Evolutionary conservation across 2,329 filamentous ascomycete genomes (phyloP), one percentile per base, ranked within the genome.

Genomic region (Diaporthe vaccinii): DNA sequence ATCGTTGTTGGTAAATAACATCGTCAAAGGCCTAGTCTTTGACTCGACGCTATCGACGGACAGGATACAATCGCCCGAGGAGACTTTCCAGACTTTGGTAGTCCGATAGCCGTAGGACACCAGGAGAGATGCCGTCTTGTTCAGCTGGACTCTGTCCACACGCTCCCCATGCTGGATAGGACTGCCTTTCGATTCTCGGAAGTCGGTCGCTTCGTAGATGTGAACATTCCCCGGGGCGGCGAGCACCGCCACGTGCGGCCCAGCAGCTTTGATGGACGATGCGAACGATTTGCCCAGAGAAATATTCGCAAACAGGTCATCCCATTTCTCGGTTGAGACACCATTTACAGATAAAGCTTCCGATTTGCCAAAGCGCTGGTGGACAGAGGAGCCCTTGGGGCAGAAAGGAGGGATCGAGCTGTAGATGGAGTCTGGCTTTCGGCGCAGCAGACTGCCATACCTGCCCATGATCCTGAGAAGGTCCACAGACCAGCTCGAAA

Each of bases 401-500:
- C 61, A 67, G 41, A 67, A 49, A 12, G 61, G 44, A 22, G 61
- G 44, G 28, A 67, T 49, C 4, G 31, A 22, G 25, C 1, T 34
- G 44, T 67, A 67, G 22, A 67, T 67, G 17, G 61, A 49, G 28
- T 67, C 61, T 7, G 61, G 44, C 7, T 51, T 67, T 22, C 61
- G 61, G 6, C n/a, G 44, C 22, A 67, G 9, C 20, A 34, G 28
- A 67, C 61, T 15, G 61, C n/a, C 15, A n/a, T 39, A 67, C 7
- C 61, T 67, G 15, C 61, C 61, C 14, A 51, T 49, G 14, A 67
- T 67, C 28, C 61, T 44, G 9, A 67, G 25, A 17, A 67, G 20
- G 25, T 67, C 61, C 12, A 67, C 61, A 20, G 61, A 67, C 61
- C 61, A 67, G 3, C 61, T 67, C 34, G 61, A 67, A 10, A 67